Base-by-base conservation (phyloP, 176 grass and related monocot genomes). In the Phragmites australis region DNA sequence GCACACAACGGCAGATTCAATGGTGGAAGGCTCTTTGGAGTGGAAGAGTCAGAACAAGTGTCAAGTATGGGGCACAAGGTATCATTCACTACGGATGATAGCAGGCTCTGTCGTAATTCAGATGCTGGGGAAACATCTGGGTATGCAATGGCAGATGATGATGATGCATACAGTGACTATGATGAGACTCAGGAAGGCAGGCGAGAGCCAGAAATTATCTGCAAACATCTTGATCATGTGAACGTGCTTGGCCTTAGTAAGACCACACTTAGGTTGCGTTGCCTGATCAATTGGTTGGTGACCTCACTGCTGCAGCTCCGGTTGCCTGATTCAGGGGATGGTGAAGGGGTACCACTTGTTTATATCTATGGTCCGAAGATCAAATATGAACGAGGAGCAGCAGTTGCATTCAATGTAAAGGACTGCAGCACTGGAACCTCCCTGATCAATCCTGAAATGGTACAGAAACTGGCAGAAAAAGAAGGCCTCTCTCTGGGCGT, bases 341-440 rank as follows among this genome's bases (percentile, higher is more conserved):
- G 81, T 21, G 88, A 91, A 34, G 88, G 84, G 54, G 73, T 73
- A 29, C 60, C 81, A 54, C 90, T 99, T 75, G 90, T 99, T 71
- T 88, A 89, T 51, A 95, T 99, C 72, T 95, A 95, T 82, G 96
- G 96, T 61, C 96, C 96, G 6, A 99, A 99, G 76, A 99, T 99
- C 74, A 99, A 91, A 81, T 99, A 99, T 76, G 96, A 99, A 81
- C 88, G 96, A 46, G 96, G 96, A 84, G 92, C 96, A 83, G 96
- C 96, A 63, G 92, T 99, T 65, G 96, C 96, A 72, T 99, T 99
- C 87, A 99, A 95, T 80, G 74, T 99, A 78, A 99, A 87, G 61
- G 90, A 99, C 72, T 80, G 88, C 75, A 89, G 46, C 62, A 88
- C 81, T 12, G 80, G 86, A 50, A 85, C 68, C 51, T 61, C 88